phyloP scores from a whole-genome alignment of 2,329 filamentous ascomycete species.

The Venturia effusa region DNA sequence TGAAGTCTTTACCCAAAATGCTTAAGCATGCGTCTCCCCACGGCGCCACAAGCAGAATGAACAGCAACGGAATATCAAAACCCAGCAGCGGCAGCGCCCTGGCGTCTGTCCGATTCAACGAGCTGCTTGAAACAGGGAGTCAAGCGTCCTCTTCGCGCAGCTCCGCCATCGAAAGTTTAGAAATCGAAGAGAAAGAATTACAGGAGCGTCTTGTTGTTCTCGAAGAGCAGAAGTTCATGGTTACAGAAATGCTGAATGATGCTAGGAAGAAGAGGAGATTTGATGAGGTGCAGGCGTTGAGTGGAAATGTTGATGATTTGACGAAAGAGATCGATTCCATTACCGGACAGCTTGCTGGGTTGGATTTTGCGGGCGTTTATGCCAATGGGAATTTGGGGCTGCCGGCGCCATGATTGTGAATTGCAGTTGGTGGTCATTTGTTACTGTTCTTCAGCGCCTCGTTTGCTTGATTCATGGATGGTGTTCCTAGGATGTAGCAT shows the following conservation, averaged over 20 bases:
- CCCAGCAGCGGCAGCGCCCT: conserved; percentile 32
- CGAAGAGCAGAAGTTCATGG: conserved; percentile 85
- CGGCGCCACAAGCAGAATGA: conserved; percentile 21
- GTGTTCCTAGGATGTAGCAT: background rate
- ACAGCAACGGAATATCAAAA: conserved; percentile 20
- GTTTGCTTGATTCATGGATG: background rate
- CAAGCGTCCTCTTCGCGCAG: conserved; percentile 35
- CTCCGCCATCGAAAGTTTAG: conserved; percentile 53
- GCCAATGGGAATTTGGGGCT: conserved; percentile 11
- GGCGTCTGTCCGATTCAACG: conserved; percentile 48
- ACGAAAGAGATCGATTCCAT: conserved; percentile 64
- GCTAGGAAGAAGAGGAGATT: conserved; percentile 69
- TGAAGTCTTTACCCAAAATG: conserved; percentile 45
- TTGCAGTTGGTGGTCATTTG: background rate
- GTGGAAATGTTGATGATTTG: conserved; percentile 71
- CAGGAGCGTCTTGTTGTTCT: conserved; percentile 72
- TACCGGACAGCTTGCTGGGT: conserved; percentile 50
- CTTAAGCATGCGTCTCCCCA: conserved; percentile 45
- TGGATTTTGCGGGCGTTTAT: conserved; percentile 52
- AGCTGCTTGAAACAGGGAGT: conserved; percentile 25
- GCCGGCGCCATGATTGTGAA: background rate
- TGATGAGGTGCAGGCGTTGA: conserved; percentile 73
- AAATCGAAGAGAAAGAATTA: conserved; percentile 73
- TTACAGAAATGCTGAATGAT: conserved; percentile 71
- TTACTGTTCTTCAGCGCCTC: background rate